phyloP scores from a whole-genome alignment of 441 rosid genomes.

The Brassica hybrid region DNA sequence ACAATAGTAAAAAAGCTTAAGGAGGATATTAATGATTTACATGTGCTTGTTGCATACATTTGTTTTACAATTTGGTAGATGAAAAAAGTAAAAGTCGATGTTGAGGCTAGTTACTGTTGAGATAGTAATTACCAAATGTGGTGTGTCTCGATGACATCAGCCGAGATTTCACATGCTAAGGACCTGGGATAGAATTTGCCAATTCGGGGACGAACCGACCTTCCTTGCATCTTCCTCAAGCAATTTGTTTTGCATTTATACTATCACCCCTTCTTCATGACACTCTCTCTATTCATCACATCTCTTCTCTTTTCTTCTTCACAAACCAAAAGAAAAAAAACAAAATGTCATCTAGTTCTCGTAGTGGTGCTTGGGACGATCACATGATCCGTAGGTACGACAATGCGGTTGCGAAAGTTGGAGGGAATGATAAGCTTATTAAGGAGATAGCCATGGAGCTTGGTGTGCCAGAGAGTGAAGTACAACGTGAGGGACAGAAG shows the following conservation, averaged over 20 bases:
- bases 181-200: background rate
- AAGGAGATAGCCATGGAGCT: background rate
- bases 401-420: background rate
- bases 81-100: background rate
- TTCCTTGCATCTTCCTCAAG: background rate
- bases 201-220: background rate
- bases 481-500: background rate
- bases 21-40: background rate
- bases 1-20: background rate
- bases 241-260: background rate
- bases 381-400: background rate
- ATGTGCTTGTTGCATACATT: background rate
- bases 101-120: background rate
- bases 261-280: background rate
- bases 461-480: background rate
- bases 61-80: background rate
- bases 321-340: background rate
- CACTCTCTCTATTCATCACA: background rate
- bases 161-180: background rate
- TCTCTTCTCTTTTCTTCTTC: background rate
- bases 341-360: background rate
- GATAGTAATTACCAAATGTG: background rate
- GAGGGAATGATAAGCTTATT: background rate
- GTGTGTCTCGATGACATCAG: background rate
- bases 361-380: background rate